Conservation (phyloP, 148 eudicot species). For the Rhododendron ferrugineum region DNA sequence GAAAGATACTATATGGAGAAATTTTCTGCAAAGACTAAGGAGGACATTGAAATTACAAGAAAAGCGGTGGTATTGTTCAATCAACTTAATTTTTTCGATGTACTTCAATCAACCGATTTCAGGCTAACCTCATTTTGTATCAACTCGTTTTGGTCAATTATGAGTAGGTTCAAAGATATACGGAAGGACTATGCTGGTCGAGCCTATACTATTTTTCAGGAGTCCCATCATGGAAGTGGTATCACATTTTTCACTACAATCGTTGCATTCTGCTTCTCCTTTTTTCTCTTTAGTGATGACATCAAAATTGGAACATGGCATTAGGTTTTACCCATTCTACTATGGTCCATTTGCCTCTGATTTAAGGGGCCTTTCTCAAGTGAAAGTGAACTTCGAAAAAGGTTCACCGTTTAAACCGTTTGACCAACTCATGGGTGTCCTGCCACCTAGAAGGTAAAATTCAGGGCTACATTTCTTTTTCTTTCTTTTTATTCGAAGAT, state of each 20-base stretch:
- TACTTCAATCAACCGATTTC: neutral
- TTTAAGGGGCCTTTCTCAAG: slow-evolving; percentile 37
- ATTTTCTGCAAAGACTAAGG: slow-evolving; percentile 19
- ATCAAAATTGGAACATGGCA: neutral
- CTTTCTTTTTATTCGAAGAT: neutral
- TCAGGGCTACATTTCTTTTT: neutral
- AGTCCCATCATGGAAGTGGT: slow-evolving; percentile 48
- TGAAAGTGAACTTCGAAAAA: slow-evolving; percentile 33
- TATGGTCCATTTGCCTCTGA: slow-evolving; percentile 63
- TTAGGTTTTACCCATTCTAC: slow-evolving; percentile 49
- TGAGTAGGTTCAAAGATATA: slow-evolving; percentile 38
- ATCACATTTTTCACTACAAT: neutral
- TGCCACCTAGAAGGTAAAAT: slow-evolving; percentile 59
- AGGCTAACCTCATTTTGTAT: too few species aligned
- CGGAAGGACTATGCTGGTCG: slow-evolving; percentile 45
- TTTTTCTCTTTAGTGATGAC: too few species aligned
- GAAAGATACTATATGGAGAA: slow-evolving; percentile 38
- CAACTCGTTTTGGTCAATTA: neutral
- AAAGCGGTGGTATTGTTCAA: slow-evolving; percentile 22
- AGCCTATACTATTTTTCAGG: slow-evolving; percentile 17
- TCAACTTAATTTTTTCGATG: neutral
- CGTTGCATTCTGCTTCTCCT: neutral
- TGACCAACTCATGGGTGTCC: slow-evolving; percentile 60
- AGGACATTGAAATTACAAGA: slow-evolving; percentile 19
- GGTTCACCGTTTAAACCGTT: slow-evolving; percentile 52